Evolutionary conservation across 257 asterid genomes (phyloP), one percentile per base, ranked within the genome.

Genomic region (Solanum piurae): DNA sequence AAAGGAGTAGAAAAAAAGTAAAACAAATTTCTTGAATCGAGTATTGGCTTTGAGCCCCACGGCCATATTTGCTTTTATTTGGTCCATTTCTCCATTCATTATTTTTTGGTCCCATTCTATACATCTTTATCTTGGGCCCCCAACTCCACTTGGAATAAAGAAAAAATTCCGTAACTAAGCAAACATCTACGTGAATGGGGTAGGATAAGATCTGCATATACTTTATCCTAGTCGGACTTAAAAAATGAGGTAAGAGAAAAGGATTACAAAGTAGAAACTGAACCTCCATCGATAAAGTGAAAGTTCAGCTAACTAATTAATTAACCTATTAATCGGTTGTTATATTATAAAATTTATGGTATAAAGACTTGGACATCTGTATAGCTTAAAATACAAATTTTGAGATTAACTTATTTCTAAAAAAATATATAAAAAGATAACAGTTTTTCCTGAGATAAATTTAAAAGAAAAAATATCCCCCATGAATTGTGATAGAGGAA

Each of bases 11-110:
- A 16, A 8, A 29, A 44, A 42, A 42, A 27, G 5, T n/a, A 7
- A 44, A 44, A 16, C 27, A 58, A 83, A 31, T 25, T 33, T 46
- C 69, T 60, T 79, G 86, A n/a, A 58, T 46, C 34, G 77, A 71
- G 74, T 21, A 58, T 31, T 36, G 77, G 33, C 68, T 18, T 49
- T 42, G 40, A 38, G 84, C 46, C 60, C 58, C 58, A 87, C 79
- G 77, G 80, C 64, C 25, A 87, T 18, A 60, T 37, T 23, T 77
- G 76, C 62, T 80, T 87, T 33, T 42, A 82, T 34, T 82, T 42
- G 76, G 72, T 83, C 86, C 71, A 82, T 71, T 86, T 84, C 80
- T 83, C 84, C 58, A 88, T 84, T 84, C 69, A 83, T 42, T 69
- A 36, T 21, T 74, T 36, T 34, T n/a, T 49, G 76, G 89, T 69